Evolutionary conservation across 129 eudicot genomes (phyloP).

Genomic region (Pulicaria dysenterica): DNA sequence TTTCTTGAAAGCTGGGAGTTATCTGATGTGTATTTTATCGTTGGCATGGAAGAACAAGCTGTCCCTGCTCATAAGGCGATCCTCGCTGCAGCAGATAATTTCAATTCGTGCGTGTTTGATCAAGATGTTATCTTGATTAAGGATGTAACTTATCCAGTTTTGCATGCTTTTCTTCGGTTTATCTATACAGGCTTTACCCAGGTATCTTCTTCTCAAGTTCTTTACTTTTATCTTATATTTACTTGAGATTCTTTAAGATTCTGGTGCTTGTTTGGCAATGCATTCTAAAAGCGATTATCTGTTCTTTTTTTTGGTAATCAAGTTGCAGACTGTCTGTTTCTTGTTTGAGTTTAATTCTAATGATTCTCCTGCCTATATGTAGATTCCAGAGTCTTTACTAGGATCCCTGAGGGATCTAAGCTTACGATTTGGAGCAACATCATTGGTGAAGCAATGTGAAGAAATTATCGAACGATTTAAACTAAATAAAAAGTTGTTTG

Average conservation of each 20-base stretch:
- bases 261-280: neutral
- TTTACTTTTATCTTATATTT: neutral
- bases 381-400: conserved; percentile 76
- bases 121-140: conserved; percentile 61
- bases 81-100: conserved; percentile 75
- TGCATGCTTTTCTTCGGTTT: conserved; percentile 72
- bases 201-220: conserved; percentile 44
- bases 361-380: conserved; percentile 11
- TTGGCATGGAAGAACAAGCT: conserved; percentile 68
- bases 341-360: neutral
- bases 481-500: conserved; percentile 72
- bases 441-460: conserved; percentile 84
- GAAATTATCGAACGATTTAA: conserved; percentile 70
- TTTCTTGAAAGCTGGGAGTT: conserved; percentile 95
- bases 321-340: neutral
- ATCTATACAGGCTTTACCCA: conserved; percentile 76
- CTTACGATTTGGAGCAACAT: conserved; percentile 63
- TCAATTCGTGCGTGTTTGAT: conserved; percentile 42
- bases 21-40: conserved; percentile 74
- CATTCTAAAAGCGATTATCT: conserved; percentile 2
- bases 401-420: conserved; percentile 62
- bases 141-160: conserved; percentile 59
- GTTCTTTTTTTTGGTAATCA: neutral
- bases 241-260: neutral
- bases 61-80: conserved; percentile 91